A percentile compares a stretch with the other conserved stretches of the same genome.
These are phyloP conservation scores for Lentinula edodes DNA, from an alignment of 768 basidiomycete species.

Conservation along the genomic window DNA sequence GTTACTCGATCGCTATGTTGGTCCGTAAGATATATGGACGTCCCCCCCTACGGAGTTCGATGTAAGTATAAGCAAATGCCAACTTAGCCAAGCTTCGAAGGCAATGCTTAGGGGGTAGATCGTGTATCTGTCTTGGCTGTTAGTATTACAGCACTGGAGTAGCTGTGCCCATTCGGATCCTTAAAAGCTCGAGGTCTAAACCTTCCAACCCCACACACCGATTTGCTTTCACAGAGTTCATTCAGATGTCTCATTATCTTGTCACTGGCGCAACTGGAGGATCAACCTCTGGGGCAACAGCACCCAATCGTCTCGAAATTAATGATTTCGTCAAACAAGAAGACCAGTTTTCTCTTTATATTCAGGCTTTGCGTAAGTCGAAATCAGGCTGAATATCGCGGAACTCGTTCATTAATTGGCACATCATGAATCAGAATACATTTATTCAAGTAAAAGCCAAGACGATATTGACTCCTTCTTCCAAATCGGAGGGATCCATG, in stretches of 20 bases:
- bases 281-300: conserved; percentile 6
- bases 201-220: neutral
- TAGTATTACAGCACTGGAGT: neutral
- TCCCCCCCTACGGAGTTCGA: neutral
- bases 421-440: conserved; percentile 16
- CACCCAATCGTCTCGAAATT: conserved; percentile 38
- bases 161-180: neutral
- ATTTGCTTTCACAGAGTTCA: neutral
- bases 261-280: conserved; percentile 15
- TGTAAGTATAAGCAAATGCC: neutral
- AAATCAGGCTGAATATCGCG: neutral
- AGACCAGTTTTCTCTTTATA: conserved; percentile 43
- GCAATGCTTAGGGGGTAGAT: neutral
- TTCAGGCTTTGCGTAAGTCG: conserved; percentile 42
- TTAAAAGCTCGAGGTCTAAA: neutral
- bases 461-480: conserved; percentile 32
- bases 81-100: neutral
- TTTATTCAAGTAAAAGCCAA: conserved; percentile 24
- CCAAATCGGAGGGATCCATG: conserved; percentile 47
- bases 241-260: conserved; percentile 13
- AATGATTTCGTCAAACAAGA: conserved; percentile 34
- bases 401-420: too few species aligned
- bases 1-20: too few species aligned
- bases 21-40: too few species aligned
- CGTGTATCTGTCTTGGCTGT: neutral